These are phyloP conservation scores for Lojkania enalia DNA, from an alignment of 2,329 filamentous ascomycete genomes.

Conservation along the genomic window DNA sequence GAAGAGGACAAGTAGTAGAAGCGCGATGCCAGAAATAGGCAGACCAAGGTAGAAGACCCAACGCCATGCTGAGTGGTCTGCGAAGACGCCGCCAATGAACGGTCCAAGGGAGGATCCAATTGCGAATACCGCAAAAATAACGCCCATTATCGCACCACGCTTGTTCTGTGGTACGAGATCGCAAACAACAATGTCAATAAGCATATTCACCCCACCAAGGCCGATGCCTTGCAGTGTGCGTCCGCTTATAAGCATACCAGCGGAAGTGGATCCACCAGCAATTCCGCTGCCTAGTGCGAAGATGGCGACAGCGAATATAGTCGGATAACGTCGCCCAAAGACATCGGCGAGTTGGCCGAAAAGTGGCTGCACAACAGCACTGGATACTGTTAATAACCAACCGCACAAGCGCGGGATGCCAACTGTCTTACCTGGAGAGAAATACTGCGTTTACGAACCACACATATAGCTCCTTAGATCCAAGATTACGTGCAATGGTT, in stretches of 20 bases:
- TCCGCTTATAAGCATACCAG: conserved; percentile 57
- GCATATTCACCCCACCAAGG: conserved; percentile 50
- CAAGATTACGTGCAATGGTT: conserved; percentile 4
- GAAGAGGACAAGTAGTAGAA: conserved; percentile 33
- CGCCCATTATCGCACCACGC: conserved; percentile 47
- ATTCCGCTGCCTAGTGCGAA: conserved; percentile 60
- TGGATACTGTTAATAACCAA: no score
- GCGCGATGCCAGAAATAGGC: conserved; percentile 33
- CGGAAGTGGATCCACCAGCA: conserved; percentile 52
- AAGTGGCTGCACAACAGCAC: conserved; percentile 54
- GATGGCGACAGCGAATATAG: conserved; percentile 45
- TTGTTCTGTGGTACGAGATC: conserved; percentile 55
- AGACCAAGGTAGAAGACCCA: conserved; percentile 52
- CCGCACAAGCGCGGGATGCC: no score
- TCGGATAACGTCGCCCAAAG: conserved; percentile 54
- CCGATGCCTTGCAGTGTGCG: conserved; percentile 60
- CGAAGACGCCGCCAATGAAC: conserved; percentile 37
- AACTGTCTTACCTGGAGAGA: conserved; percentile 37
- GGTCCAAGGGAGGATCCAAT: conserved; percentile 34
- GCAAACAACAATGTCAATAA: conserved; percentile 55
- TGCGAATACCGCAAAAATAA: conserved; percentile 31
- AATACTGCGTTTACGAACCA: conserved; percentile 43
- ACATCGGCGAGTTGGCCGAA: conserved; percentile 57
- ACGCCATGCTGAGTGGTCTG: conserved; percentile 46
- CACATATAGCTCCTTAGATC: conserved; percentile 30